A percentile compares a stretch with the other conserved stretches of the same genome.
Conservation (phyloP, 495 filamentous ascomycete genomes). For the Diplogelasinospora grovesii region DNA sequence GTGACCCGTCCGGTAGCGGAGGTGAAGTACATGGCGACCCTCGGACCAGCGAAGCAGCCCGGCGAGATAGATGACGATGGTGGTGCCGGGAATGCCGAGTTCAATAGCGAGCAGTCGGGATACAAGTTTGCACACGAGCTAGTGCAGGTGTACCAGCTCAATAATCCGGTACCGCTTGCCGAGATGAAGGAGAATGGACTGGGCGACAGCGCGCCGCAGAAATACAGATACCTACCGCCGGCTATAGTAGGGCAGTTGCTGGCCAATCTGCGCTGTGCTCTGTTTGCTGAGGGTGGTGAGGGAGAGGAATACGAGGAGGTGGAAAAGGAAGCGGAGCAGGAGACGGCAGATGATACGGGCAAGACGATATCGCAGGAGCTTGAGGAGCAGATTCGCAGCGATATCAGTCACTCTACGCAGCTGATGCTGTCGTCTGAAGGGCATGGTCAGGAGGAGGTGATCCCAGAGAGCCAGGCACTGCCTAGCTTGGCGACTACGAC, state of each 20-base stretch:
- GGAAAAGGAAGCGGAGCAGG: conserved; percentile 12
- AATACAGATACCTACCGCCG: conserved; percentile 36
- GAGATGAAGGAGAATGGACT: conserved; percentile 38
- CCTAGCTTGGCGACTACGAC: not conserved
- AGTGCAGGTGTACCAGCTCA: conserved; percentile 45
- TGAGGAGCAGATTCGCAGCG: conserved; percentile 38
- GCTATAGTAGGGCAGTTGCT: conserved; percentile 41
- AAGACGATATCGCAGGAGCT: conserved; percentile 39
- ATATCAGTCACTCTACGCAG: conserved; percentile 38
- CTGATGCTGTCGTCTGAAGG: conserved; percentile 4
- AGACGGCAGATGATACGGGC: conserved; percentile 3
- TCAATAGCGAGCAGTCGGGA: conserved; percentile 32
- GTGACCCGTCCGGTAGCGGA: conserved; percentile 29
- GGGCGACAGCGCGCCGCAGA: conserved; percentile 31
- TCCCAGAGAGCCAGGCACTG: conserved; percentile 26
- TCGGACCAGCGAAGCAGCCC: conserved; percentile 31
- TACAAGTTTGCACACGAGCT: conserved; percentile 41
- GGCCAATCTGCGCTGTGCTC: conserved; percentile 35
- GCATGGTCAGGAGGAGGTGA: conserved; percentile 17
- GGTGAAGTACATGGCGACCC: conserved; percentile 44
- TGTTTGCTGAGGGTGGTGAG: conserved; percentile 28
- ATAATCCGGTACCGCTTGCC: conserved; percentile 38
- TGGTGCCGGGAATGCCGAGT: conserved; percentile 41
- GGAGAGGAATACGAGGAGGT: conserved; percentile 5
- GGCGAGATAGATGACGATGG: conserved; percentile 33